phyloP scores from a whole-genome alignment of 2,329 filamentous ascomycete genomes.

The Dendryphion nanum region DNA sequence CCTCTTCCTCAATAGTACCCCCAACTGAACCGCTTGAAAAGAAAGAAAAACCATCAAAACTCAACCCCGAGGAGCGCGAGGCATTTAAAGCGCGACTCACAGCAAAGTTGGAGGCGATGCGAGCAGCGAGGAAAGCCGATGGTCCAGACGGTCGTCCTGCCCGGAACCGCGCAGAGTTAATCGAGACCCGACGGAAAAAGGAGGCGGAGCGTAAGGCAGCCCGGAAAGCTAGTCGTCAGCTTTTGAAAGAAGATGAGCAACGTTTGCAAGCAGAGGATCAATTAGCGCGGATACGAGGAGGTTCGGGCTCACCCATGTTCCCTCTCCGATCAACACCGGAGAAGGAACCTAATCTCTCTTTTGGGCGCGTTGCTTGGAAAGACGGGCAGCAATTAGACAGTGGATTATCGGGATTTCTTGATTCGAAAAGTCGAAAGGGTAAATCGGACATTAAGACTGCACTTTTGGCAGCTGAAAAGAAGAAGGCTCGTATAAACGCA shows the following conservation, averaged over 20 bases:
- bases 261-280: constrained; percentile 56
- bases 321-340: constrained; percentile 47
- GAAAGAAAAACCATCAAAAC: constrained; percentile 31
- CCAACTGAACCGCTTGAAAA: constrained; percentile 26
- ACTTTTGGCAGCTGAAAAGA: constrained; percentile 80
- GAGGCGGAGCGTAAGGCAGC: constrained; percentile 82
- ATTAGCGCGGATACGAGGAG: constrained; percentile 57
- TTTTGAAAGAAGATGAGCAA: constrained; percentile 79
- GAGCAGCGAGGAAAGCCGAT: constrained; percentile 83
- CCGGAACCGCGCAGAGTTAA: constrained; percentile 83
- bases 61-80: constrained; percentile 58
- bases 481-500: constrained; percentile 73
- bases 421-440: constrained; percentile 73
- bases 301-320: constrained; percentile 55
- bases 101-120: constrained; percentile 79
- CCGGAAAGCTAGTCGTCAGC: constrained; percentile 79
- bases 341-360: constrained; percentile 71
- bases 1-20: constrained; percentile 46
- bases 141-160: constrained; percentile 78
- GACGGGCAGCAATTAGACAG: constrained; percentile 81
- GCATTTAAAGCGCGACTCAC: constrained; percentile 76
- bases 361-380: constrained; percentile 85
- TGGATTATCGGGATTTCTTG: constrained; percentile 61
- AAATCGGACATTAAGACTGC: constrained; percentile 82
- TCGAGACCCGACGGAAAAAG: constrained; percentile 84